phyloP scores from a whole-genome alignment of 192 early-diverging fungal species.

The Haplosporangium gracile region DNA sequence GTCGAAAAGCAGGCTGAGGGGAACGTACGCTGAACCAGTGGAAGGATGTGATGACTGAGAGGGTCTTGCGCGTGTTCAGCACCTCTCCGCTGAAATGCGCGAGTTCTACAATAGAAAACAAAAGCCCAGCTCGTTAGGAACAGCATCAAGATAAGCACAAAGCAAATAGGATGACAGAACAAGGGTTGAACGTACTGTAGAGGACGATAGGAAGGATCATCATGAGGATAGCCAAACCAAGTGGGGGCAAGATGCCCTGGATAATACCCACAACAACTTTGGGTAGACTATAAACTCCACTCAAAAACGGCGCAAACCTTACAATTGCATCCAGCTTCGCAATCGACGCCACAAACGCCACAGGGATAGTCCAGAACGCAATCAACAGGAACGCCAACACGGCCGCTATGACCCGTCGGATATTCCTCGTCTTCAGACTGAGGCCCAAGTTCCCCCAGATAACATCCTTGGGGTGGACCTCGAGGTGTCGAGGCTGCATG shows the following conservation, averaged over 20 bases:
- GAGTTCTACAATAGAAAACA: conserved; percentile 52
- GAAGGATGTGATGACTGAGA: conserved; percentile 32
- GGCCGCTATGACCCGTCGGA: conserved; percentile 70
- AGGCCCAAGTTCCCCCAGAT: conserved; percentile 81
- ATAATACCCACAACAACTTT: conserved; percentile 67
- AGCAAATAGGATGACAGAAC: background rate
- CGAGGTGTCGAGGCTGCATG: conserved; percentile 72
- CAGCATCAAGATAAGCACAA: background rate
- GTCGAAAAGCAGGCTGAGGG: conserved; percentile 43
- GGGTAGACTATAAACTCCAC: conserved; percentile 54
- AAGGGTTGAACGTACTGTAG: conserved; percentile 54
- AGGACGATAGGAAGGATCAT: conserved; percentile 75
- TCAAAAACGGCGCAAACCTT: conserved; percentile 66
- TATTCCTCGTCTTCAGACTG: conserved; percentile 63
- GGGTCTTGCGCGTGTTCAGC: conserved; percentile 20
- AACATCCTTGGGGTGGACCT: conserved; percentile 77
- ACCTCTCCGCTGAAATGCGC: conserved; percentile 47
- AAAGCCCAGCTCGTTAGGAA: background rate
- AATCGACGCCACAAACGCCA: conserved; percentile 71
- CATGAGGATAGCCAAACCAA: conserved; percentile 79
- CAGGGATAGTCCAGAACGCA: conserved; percentile 77
- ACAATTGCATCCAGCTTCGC: conserved; percentile 66
- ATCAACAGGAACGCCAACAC: conserved; percentile 65
- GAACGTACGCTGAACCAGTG: conserved; percentile 71
- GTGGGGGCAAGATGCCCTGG: conserved; percentile 80